Evolutionary conservation across 305 asterid species (phyloP).

Genomic region (Coffea humblotiana): DNA sequence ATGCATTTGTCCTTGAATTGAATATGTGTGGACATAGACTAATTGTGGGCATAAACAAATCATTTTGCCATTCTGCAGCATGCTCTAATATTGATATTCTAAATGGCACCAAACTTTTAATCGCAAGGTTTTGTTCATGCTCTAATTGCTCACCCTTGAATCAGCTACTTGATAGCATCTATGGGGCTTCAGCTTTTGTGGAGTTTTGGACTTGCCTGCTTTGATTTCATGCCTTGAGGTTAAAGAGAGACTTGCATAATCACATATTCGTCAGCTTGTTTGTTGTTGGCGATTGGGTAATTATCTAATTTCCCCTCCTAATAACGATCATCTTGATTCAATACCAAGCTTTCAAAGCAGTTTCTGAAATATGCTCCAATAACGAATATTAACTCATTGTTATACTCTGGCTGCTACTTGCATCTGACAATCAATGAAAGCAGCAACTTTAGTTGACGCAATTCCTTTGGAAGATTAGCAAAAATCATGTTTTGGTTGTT

Average conservation of each 20-base stretch:
- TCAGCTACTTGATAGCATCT: slow-evolving; percentile 77
- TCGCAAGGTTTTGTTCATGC: not conserved
- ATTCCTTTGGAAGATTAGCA: not conserved
- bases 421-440: not conserved
- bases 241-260: slow-evolving; percentile 67
- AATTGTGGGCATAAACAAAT: not conserved
- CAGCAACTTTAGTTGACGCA: not conserved
- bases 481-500: not conserved
- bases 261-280: slow-evolving; percentile 67
- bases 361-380: not conserved
- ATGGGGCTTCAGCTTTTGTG: slow-evolving; percentile 68
- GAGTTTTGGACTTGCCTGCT: slow-evolving; percentile 90
- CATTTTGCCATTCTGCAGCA: not conserved
- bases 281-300: slow-evolving; percentile 87
- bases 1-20: not conserved
- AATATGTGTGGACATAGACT: not conserved
- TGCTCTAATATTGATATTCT: not conserved
- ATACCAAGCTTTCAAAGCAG: not conserved
- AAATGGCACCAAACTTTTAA: not conserved
- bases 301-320: slow-evolving; percentile 3
- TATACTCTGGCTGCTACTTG: not conserved
- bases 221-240: slow-evolving; percentile 82
- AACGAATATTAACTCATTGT: not conserved
- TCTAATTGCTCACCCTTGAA: slow-evolving; percentile 26
- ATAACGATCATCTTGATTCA: not conserved